phyloP scores from a whole-genome alignment of 2,329 filamentous ascomycete genomes.

The Pleomassaria siparia region DNA sequence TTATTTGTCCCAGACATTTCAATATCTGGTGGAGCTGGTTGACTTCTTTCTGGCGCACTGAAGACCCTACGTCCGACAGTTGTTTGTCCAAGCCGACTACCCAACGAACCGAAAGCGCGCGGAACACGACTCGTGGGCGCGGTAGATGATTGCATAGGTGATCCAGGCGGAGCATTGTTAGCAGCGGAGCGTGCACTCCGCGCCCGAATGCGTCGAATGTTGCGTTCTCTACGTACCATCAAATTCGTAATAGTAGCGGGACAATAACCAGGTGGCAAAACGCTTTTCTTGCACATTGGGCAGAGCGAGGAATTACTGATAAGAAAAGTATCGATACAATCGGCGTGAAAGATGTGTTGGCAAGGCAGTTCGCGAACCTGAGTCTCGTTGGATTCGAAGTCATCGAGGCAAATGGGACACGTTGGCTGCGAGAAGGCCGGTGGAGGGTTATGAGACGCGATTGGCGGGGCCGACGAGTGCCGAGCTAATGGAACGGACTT shows the following conservation, averaged over 20 bases:
- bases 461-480: conserved; percentile 24
- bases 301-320: conserved; percentile 79
- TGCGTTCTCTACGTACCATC: conserved; percentile 81
- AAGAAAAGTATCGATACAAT: conserved; percentile 87
- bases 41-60: conserved; percentile 28
- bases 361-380: conserved; percentile 85
- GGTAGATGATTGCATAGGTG: conserved; percentile 5
- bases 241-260: conserved; percentile 61
- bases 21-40: conserved; percentile 26
- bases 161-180: conserved; percentile 4
- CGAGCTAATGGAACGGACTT: conserved; percentile 13
- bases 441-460: conserved; percentile 10
- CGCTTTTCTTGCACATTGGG: conserved; percentile 84
- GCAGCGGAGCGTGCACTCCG: conserved; percentile 38
- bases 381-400: conserved; percentile 69
- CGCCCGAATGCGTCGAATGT: conserved; percentile 63
- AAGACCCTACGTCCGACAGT: conserved; percentile 33
- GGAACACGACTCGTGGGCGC: not conserved
- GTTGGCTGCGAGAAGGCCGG: conserved; percentile 67
- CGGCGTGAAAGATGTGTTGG: conserved; percentile 88
- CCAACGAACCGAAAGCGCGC: conserved; percentile 23
- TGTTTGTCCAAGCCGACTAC: conserved; percentile 26
- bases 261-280: conserved; percentile 67
- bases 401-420: conserved; percentile 88
- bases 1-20: conserved; percentile 27